Percentiles rank a stretch among this genome's conserved stretches.
Conservation (phyloP, 192 early-diverging fungal genomes). For the Obelidium mucronatum region DNA sequence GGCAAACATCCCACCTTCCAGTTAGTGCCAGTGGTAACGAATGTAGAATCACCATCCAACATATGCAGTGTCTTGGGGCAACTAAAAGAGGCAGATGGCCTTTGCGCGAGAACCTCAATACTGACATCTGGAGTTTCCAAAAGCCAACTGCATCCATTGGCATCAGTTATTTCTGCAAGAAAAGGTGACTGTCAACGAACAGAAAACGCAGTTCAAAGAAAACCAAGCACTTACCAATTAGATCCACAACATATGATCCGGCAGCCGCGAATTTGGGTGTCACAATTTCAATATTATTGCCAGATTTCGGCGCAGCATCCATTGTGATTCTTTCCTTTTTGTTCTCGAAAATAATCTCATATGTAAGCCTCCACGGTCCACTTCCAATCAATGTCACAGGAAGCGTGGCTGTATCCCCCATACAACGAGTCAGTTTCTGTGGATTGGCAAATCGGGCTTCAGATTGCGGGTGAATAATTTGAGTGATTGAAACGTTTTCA, state of each 20-base stretch:
- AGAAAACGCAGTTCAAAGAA: not conserved
- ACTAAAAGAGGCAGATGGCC: constrained; percentile 52
- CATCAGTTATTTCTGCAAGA: constrained; percentile 50
- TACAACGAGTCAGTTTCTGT: constrained; percentile 37
- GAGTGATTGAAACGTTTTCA: constrained; percentile 42
- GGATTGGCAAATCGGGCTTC: constrained; percentile 44
- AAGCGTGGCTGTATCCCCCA: constrained; percentile 45
- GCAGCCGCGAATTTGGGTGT: constrained; percentile 36
- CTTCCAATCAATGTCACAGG: constrained; percentile 41
- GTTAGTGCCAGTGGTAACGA: constrained; percentile 39
- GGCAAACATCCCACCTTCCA: constrained; percentile 40
- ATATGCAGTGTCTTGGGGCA: constrained; percentile 41
- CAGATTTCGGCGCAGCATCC: not conserved
- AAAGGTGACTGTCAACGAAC: not conserved
- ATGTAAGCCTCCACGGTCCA: constrained; percentile 55
- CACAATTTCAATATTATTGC: constrained; percentile 23
- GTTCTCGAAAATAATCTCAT: constrained; percentile 49
- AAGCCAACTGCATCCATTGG: constrained; percentile 50
- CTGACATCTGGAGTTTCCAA: constrained; percentile 40
- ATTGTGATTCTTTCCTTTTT: constrained; percentile 30
- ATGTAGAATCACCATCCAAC: constrained; percentile 42
- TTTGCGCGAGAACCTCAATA: constrained; percentile 52
- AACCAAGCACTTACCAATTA: constrained; percentile 41
- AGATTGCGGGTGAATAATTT: constrained; percentile 58
- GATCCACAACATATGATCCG: constrained; percentile 52